Conservation (phyloP, 2,329 filamentous ascomycete genomes). For the Madurella fahalii region DNA sequence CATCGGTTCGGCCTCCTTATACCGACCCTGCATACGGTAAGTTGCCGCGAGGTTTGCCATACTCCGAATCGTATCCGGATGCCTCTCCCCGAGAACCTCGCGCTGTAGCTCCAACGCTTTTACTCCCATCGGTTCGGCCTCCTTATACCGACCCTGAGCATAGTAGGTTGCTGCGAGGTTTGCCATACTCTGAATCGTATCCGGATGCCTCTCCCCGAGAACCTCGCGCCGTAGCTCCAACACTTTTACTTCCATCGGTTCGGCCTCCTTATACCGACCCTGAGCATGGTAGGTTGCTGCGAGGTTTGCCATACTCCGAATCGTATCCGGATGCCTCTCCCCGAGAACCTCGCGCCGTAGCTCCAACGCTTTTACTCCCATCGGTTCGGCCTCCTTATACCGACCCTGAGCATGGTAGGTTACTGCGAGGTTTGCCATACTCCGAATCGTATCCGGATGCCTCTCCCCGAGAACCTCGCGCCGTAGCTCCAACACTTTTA, state of each 20-base stretch:
- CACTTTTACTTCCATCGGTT: slow-evolving; percentile 10
- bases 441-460: slow-evolving; percentile 1
- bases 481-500: slow-evolving; percentile 14
- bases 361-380: slow-evolving; percentile 11
- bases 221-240: slow-evolving; percentile 11
- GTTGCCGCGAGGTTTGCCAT: too few species aligned
- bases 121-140: slow-evolving; percentile 15
- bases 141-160: slow-evolving; percentile 18
- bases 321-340: slow-evolving; percentile 24
- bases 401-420: slow-evolving; percentile 23
- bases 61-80: too few species aligned
- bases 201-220: slow-evolving; percentile 19
- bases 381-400: slow-evolving; percentile 19
- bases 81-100: slow-evolving; percentile 8
- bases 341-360: slow-evolving; percentile 8
- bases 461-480: background rate
- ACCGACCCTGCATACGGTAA: too few species aligned
- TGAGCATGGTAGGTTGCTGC: slow-evolving; percentile 21
- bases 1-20: too few species aligned
- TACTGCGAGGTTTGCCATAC: background rate
- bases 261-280: slow-evolving; percentile 21
- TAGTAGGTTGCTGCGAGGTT: slow-evolving; percentile 15
- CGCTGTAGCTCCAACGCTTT: slow-evolving; percentile 16
- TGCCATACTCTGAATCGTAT: slow-evolving; percentile 3
- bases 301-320: slow-evolving; percentile 24